Evolutionary conservation across 2,329 filamentous ascomycete genomes (phyloP), one percentile per base, ranked within the genome.

Genomic region (Purpureocillium lavendulum): DNA sequence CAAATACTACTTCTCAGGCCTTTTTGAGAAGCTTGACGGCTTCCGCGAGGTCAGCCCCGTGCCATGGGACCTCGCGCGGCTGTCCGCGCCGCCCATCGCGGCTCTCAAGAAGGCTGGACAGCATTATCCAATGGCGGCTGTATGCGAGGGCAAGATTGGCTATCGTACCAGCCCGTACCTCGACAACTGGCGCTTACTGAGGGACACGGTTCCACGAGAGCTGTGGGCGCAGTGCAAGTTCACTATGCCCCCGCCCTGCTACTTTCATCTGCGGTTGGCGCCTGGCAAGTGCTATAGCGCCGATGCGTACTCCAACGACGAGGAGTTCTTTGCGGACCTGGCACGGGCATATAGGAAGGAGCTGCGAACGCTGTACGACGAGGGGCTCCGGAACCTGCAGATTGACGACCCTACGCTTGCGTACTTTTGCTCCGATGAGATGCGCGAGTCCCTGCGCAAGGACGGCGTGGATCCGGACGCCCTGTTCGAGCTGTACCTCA

Each of bases 401-500:
- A 75, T 76, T 35, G 77, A 80, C 44, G 77, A 80, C 52, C 77
- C 76, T n/a, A 77, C 77, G 36, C 62, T 82, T 36, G 75, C 61
- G 3, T 70, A 83, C 57, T 84, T 84, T 58, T 84, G 80, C 62
- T 80, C 75, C 4, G 74, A 82, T 30, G 75, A 77, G 45, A 83
- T 83, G 76, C 62, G 80, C 13, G 62, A 68, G 40, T 75, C 76
- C 21, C 77, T 67, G 41, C 53, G 70, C 62, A 66, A 72, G 40
- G 69, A 70, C 16, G 81, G 82, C 48, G 64, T 71, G 33, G 69
- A 77, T 14, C 69, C 80, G 11, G 78, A 84, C 30, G 73, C 76
- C 45, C 72, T 85, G 46, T 72, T 87, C 37, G 75, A 82, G 49
- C 69, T 75, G 26, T 87, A 87, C 55, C 75, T 87, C 58, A 73